phyloP scores from a whole-genome alignment of 768 basidiomycete species.

The Leucosporidium creatinivorum region DNA sequence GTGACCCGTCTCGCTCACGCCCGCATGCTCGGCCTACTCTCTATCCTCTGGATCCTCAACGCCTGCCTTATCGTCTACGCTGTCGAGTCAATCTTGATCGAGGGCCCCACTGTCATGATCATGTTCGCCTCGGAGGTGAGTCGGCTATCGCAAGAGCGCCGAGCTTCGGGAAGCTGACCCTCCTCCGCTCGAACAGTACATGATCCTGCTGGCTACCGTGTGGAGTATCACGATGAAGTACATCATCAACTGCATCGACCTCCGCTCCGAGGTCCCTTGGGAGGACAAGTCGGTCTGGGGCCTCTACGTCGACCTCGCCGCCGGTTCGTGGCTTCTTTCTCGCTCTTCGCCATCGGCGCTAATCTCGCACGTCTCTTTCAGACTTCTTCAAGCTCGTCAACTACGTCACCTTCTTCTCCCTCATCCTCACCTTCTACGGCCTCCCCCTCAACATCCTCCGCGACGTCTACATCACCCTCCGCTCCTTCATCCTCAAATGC shows the following conservation, averaged over 20 bases:
- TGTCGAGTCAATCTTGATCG: constrained; percentile 66
- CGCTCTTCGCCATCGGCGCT: neutral
- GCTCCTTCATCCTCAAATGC: constrained; percentile 80
- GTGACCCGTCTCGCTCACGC: constrained; percentile 81
- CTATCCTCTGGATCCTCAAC: constrained; percentile 68
- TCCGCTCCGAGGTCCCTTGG: constrained; percentile 77
- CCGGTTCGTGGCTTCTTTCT: constrained; percentile 53
- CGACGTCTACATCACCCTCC: constrained; percentile 90
- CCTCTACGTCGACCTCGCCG: constrained; percentile 86
- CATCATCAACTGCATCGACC: constrained; percentile 67
- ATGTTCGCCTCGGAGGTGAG: constrained; percentile 89
- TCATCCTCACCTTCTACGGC: constrained; percentile 90
- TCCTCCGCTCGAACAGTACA: constrained; percentile 54
- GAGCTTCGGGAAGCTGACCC: neutral
- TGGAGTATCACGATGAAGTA: constrained; percentile 76
- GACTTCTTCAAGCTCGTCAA: constrained; percentile 90
- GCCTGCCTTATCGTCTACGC: constrained; percentile 69
- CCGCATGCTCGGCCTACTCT: constrained; percentile 66
- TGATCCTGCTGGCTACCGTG: constrained; percentile 74
- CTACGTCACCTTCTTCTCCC: constrained; percentile 85
- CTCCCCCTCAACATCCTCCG: constrained; percentile 93
- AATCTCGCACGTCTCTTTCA: constrained; percentile 40
- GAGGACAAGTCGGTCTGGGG: constrained; percentile 96
- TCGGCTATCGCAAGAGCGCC: neutral
- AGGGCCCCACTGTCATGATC: constrained; percentile 83